phyloP scores from a whole-genome alignment of 2,329 filamentous ascomycete genomes.

The Colletotrichum liriopes region DNA sequence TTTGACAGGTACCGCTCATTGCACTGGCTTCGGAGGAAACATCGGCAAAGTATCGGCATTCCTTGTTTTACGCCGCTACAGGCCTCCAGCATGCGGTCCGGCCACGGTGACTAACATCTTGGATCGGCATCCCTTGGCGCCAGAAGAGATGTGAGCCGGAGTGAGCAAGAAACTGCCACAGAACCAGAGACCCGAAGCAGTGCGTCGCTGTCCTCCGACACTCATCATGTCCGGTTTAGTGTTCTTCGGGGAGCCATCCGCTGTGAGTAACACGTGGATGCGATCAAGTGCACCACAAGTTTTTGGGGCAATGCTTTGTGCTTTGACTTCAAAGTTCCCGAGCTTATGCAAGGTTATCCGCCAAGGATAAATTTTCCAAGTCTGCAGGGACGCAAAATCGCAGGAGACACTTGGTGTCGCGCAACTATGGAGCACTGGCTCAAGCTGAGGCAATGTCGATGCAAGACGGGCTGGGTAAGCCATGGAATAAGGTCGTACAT shows the following conservation, averaged over 20 bases:
- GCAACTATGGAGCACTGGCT: not conserved
- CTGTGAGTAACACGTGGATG: not conserved
- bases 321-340: constrained; percentile 9
- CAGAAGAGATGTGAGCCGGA: not conserved
- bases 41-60: not conserved
- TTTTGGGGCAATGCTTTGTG: not conserved
- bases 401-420: not conserved
- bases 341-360: not conserved
- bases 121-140: too few species aligned
- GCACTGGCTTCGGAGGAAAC: constrained; percentile 3
- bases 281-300: not conserved
- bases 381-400: not conserved
- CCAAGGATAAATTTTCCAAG: not conserved
- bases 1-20: constrained; percentile 21
- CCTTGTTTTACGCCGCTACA: not conserved
- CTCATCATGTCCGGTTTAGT: not conserved
- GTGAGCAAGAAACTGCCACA: not conserved
- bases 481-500: not conserved
- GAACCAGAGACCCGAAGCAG: too few species aligned
- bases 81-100: not conserved
- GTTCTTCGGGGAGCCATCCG: not conserved
- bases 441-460: not conserved
- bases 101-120: not conserved
- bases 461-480: not conserved
- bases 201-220: not conserved